Percentiles rank a stretch among this genome's conserved stretches.
phyloP scores from a whole-genome alignment of 305 asterid species.

The Solanum hybrid region DNA sequence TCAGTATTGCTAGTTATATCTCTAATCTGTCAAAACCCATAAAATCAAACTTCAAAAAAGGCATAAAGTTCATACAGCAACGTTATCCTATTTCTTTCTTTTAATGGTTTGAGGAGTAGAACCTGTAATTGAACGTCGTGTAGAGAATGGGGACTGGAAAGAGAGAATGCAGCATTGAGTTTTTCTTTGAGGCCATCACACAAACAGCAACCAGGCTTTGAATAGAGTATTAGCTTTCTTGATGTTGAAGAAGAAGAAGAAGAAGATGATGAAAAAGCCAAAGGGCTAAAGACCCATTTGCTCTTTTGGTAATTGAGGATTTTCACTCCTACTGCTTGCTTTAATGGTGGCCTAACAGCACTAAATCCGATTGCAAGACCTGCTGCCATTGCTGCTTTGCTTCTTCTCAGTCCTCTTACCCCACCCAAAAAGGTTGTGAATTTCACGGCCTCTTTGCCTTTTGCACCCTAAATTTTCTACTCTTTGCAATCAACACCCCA shows the following conservation, averaged over 20 bases:
- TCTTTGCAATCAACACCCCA: neutral
- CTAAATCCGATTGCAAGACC: constrained; percentile 33
- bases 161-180: constrained; percentile 58
- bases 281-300: constrained; percentile 11
- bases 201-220: constrained; percentile 99
- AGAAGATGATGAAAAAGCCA: constrained; percentile 25
- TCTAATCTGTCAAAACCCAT: constrained; percentile 41
- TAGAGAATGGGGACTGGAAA: constrained; percentile 41
- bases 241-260: constrained; percentile 12
- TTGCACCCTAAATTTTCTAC: neutral
- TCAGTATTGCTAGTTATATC: constrained; percentile 78
- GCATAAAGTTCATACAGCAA: neutral
- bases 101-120: neutral
- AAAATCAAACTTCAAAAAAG: neutral
- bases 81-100: neutral
- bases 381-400: constrained; percentile 25
- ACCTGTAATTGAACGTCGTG: constrained; percentile 62
- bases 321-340: constrained; percentile 10
- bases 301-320: constrained; percentile 4
- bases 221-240: constrained; percentile 59
- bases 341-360: constrained; percentile 21
- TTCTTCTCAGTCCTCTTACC: neutral
- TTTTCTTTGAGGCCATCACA: constrained; percentile 99
- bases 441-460: neutral
- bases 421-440: neutral